Evolutionary conservation across 768 basidiomycete genomes (phyloP).

Genomic region (Suillus subalutaceus): DNA sequence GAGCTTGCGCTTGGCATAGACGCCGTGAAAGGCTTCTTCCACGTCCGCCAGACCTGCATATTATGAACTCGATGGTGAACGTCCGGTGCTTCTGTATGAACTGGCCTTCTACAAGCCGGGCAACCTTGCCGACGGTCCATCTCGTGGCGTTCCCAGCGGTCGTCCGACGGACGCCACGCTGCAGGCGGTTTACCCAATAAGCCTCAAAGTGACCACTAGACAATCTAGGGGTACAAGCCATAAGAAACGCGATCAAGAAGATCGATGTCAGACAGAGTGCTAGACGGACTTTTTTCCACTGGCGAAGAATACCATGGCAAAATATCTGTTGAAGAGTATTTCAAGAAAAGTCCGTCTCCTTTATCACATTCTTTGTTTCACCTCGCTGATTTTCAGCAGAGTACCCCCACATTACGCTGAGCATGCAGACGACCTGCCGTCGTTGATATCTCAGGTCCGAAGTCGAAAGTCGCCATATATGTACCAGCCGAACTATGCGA

Average conservation of each 20-base stretch:
- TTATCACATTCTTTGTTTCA: slow-evolving; percentile 6
- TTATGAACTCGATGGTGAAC: slow-evolving; percentile 54
- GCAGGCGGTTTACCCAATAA: slow-evolving; percentile 49
- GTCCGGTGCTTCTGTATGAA: slow-evolving; percentile 57
- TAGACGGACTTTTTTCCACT: slow-evolving; percentile 52
- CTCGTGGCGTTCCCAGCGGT: slow-evolving; percentile 44
- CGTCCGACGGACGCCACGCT: slow-evolving; percentile 49
- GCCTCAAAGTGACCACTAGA: slow-evolving; percentile 57
- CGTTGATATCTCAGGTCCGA: slow-evolving; percentile 51
- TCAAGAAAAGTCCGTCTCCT: slow-evolving; percentile 53
- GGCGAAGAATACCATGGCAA: slow-evolving; percentile 56
- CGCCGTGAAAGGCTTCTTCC: slow-evolving; percentile 52
- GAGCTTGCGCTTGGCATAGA: slow-evolving; percentile 42
- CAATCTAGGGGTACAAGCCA: slow-evolving; percentile 57
- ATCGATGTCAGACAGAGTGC: slow-evolving; percentile 46
- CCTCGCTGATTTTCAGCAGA: slow-evolving; percentile 43
- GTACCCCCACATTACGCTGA: slow-evolving; percentile 53
- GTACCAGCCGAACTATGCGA: slow-evolving; percentile 75
- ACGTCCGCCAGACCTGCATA: slow-evolving; percentile 52
- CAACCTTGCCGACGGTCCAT: slow-evolving; percentile 66
- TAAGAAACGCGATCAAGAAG: slow-evolving; percentile 50
- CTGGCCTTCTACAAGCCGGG: slow-evolving; percentile 59
- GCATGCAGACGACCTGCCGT: slow-evolving; percentile 53
- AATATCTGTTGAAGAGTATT: slow-evolving; percentile 67
- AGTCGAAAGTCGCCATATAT: slow-evolving; percentile 35